A percentile compares a stretch with the other conserved stretches of the same genome.
phyloP scores from a whole-genome alignment of 305 asterid species.

The Solanum aculeatissimum region DNA sequence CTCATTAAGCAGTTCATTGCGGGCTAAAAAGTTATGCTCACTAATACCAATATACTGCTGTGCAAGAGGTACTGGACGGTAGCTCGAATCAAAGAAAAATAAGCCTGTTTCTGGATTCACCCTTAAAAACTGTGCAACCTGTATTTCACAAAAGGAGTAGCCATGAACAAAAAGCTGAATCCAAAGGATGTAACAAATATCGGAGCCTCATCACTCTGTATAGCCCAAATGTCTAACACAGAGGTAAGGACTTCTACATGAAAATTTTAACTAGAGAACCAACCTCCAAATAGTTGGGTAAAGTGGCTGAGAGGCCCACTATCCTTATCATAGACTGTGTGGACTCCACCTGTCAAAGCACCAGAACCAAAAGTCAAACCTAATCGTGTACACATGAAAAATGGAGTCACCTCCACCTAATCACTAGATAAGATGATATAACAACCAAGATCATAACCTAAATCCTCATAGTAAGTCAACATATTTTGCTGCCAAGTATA shows the following conservation, averaged over 20 bases:
- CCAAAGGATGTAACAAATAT: not conserved
- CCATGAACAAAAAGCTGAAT: not conserved
- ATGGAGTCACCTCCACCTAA: not conserved
- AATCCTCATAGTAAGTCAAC: not conserved
- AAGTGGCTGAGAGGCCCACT: conserved; percentile 97
- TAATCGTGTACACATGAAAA: not conserved
- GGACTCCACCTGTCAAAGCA: conserved; percentile 76
- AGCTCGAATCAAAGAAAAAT: conserved; percentile 90
- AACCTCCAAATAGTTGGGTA: conserved; percentile 97
- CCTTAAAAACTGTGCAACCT: conserved; percentile 98
- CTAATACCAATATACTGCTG: conserved; percentile 93
- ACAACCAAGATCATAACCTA: not conserved
- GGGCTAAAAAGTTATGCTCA: conserved; percentile 67
- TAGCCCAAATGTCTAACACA: not conserved
- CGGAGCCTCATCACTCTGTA: not conserved
- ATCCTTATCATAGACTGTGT: conserved; percentile 97
- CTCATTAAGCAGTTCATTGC: conserved; percentile 74
- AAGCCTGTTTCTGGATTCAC: conserved; percentile 89
- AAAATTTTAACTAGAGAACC: conserved; percentile 8
- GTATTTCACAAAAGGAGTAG: conserved; percentile 14
- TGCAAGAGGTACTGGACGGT: conserved; percentile 97
- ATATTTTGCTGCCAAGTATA: not conserved
- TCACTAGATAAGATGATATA: not conserved
- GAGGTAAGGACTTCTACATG: conserved; percentile 1
- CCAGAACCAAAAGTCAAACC: not conserved